phyloP scores from a whole-genome alignment of 176 grass and related monocot genomes.

The Pontederia crassipes region DNA sequence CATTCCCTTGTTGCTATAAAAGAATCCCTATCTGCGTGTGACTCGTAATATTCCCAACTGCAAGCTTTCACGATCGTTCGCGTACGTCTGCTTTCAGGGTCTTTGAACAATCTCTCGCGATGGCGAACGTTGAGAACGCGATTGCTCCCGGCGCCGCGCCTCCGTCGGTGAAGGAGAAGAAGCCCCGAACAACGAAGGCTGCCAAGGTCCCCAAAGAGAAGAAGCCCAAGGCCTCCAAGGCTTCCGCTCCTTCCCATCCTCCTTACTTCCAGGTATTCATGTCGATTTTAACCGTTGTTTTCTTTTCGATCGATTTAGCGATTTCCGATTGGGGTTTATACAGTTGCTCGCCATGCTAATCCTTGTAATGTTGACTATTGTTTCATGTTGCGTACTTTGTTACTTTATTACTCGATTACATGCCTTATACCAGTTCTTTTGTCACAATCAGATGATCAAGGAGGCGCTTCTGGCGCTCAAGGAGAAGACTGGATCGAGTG shows the following conservation, averaged over 20 bases:
- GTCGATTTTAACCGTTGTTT: not conserved
- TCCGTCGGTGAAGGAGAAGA: too few relatives aligned
- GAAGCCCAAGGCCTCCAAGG: constrained; percentile 31
- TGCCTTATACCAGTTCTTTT: not conserved
- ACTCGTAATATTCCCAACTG: too few relatives aligned
- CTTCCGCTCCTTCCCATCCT: constrained; percentile 27
- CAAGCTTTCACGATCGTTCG: too few relatives aligned
- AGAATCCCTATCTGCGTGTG: too few relatives aligned
- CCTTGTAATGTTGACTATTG: too few relatives aligned
- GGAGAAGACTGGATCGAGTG: constrained; percentile 47
- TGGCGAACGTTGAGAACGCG: too few relatives aligned
- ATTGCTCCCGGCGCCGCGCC: too few relatives aligned
- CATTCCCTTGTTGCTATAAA: too few relatives aligned
- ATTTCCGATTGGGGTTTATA: not conserved
- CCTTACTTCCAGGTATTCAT: constrained; percentile 66
- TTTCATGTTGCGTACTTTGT: too few relatives aligned
- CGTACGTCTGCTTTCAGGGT: too few relatives aligned
- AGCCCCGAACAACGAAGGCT: too few relatives aligned
- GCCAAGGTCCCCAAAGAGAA: not conserved
- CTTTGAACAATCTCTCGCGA: too few relatives aligned
- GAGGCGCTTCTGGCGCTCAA: constrained; percentile 63
- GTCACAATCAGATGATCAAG: constrained; percentile 63
- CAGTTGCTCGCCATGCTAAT: not conserved
- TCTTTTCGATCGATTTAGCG: not conserved
- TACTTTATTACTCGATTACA: not conserved